Base-by-base conservation (phyloP, 163 green algal genomes). In the Scenedesmus sp. region DNA sequence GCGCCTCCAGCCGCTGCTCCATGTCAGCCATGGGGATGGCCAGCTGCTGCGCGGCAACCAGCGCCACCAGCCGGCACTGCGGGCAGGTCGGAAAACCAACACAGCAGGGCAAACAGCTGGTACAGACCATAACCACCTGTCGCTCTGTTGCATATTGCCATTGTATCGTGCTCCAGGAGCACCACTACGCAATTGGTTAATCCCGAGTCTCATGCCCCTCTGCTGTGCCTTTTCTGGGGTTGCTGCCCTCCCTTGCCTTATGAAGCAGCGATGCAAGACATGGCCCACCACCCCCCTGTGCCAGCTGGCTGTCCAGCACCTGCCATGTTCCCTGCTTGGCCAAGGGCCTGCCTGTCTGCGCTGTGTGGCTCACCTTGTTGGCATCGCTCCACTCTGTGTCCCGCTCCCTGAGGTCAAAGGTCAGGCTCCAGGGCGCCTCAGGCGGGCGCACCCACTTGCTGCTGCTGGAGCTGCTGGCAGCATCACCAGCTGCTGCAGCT, bases 1-100 rank as follows among this genome's bases (percentile, higher is more conserved):
- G 85, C 20, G 26, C 85, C 20, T 90, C 85, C 64, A 90, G 52
- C 12, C 66, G 64, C 64, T 64, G 52, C 85, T 90, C 85, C 85
- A 90, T 90, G 64, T 90, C 85, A 55, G 64, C 15, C 85, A 90
- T 90, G 64, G 64, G 64, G 46, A 90, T 82, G 16, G 13, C 7
- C 64, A 90, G 85, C 85, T 83, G 85, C 66, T 90, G 85, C 59
- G 85, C 85, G 7, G 85, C 73, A n/a, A 90, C 85, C 70, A 90
- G 73, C 0, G 85, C 85, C 34, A 90, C 73, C 46, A 90, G 64
- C 34, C 85, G 85, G 5, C 64, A 54, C 83, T 88, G 83, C 10
- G 20, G 0, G 81, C 81, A 66, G 81, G 26, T 3, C 46, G 56
- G 4, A 55, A 12, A 60, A 8, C 52, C 52, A 86, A 15, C 1